phyloP scores from a whole-genome alignment of 768 basidiomycete genomes.

The Phallus indusiatus region DNA sequence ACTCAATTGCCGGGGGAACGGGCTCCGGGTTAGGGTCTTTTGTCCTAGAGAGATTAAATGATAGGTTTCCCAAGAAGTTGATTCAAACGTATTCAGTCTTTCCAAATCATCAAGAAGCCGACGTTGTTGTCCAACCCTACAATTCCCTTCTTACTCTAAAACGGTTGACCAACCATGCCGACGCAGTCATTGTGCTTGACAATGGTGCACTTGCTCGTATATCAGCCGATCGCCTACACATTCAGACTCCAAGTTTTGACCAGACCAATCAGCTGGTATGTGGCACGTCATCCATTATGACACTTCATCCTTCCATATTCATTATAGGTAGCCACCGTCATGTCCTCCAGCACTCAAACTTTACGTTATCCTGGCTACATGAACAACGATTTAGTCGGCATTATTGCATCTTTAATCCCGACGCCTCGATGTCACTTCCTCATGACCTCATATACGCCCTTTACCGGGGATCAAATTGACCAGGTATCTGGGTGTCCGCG shows the following conservation, averaged over 20 bases:
- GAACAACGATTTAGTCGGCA: slow-evolving; percentile 98
- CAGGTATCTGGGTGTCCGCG: slow-evolving; percentile 45
- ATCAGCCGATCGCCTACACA: slow-evolving; percentile 83
- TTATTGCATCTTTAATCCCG: slow-evolving; percentile 92
- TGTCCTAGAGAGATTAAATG: slow-evolving; percentile 89
- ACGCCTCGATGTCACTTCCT: slow-evolving; percentile 97
- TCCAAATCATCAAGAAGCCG: slow-evolving; percentile 85
- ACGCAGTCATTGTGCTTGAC: slow-evolving; percentile 94
- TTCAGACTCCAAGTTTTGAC: slow-evolving; percentile 80
- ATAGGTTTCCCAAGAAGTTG: slow-evolving; percentile 97
- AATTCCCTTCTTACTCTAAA: slow-evolving; percentile 92
- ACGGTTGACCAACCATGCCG: slow-evolving; percentile 90
- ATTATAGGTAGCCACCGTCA: slow-evolving; percentile 84
- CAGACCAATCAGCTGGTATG: slow-evolving; percentile 86
- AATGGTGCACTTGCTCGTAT: slow-evolving; percentile 91
- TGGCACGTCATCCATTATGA: neutral
- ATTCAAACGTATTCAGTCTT: slow-evolving; percentile 99
- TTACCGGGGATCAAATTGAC: slow-evolving; percentile 94
- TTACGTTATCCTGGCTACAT: slow-evolving; percentile 97
- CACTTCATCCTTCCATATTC: neutral
- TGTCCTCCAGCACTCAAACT: slow-evolving; percentile 95
- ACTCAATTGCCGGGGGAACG: slow-evolving; percentile 97
- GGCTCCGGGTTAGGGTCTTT: slow-evolving; percentile 99
- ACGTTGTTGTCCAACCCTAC: slow-evolving; percentile 98
- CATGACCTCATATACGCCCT: slow-evolving; percentile 98